Conservation (phyloP, 306 rosid species). For the Trifolium dubium region DNA sequence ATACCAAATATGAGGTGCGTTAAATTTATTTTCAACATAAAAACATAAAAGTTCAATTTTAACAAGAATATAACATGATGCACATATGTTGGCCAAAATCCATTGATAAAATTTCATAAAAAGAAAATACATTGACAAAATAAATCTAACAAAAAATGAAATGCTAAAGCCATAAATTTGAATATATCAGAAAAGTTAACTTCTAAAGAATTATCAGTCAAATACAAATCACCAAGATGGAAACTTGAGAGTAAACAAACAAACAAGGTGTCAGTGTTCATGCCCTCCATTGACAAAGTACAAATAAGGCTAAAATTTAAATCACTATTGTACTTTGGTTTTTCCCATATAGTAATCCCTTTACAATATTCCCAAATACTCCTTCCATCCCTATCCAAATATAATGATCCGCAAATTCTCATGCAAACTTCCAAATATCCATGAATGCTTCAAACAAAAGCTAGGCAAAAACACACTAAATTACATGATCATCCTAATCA, state of each 20-base stretch:
- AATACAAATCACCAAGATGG: background rate
- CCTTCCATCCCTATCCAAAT: background rate
- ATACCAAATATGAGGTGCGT: too few relatives aligned
- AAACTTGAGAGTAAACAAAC: constrained; percentile 34
- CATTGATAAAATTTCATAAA: too few relatives aligned
- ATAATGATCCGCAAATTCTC: constrained; percentile 35
- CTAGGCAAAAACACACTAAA: constrained; percentile 25
- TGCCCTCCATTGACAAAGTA: constrained; percentile 13
- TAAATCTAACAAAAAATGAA: background rate
- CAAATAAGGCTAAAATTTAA: constrained; percentile 13
- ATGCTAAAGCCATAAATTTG: constrained; percentile 3
- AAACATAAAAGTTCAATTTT: too few relatives aligned
- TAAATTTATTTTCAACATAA: too few relatives aligned
- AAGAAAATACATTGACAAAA: too few relatives aligned
- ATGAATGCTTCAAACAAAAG: constrained; percentile 6
- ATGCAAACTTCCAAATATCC: constrained; percentile 36
- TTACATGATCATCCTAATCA: constrained; percentile 22
- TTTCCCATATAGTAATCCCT: constrained; percentile 12
- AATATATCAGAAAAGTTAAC: background rate
- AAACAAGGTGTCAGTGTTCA: constrained; percentile 23
- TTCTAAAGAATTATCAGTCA: background rate
- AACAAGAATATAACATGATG: background rate
- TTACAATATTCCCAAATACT: constrained; percentile 28
- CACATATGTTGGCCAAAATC: background rate
- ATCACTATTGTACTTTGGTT: constrained; percentile 13